Percentiles rank a stretch among this genome's conserved stretches.
Evolutionary conservation across 345 rosid species (phyloP).

Genomic region (Pugionium dolabratum): DNA sequence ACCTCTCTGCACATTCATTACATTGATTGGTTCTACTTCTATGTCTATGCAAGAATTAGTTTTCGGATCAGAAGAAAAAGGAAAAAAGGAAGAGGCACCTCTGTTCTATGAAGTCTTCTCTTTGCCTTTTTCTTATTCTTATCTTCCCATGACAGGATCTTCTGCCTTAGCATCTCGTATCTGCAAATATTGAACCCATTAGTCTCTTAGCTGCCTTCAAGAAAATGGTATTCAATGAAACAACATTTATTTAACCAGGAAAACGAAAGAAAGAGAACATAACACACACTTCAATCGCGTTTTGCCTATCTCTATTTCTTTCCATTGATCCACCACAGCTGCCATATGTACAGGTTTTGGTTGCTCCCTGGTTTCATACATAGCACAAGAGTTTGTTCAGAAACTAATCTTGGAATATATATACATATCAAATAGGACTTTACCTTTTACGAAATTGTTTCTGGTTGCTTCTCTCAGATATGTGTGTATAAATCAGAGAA

Average conservation of each 20-base stretch:
- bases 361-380: slow-evolving; percentile 18
- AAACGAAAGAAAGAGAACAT: background rate
- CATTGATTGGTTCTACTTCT: background rate
- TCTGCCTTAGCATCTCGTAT: slow-evolving; percentile 48
- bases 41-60: slow-evolving; percentile 18
- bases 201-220: slow-evolving; percentile 10
- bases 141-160: slow-evolving; percentile 63
- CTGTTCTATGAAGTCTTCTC: slow-evolving; percentile 48
- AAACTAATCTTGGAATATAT: background rate
- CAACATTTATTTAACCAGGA: background rate
- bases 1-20: slow-evolving; percentile 47
- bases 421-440: background rate
- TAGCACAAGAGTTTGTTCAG: slow-evolving; percentile 16
- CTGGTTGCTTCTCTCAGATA: too few relatives aligned
- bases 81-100: slow-evolving; percentile 48
- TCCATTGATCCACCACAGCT: slow-evolving; percentile 59
- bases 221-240: background rate
- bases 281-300: slow-evolving; percentile 50
- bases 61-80: background rate
- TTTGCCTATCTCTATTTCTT: slow-evolving; percentile 53
- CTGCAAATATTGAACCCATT: slow-evolving; percentile 44
- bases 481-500: background rate
- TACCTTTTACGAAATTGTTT: slow-evolving; percentile 12
- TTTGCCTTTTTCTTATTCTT: slow-evolving; percentile 58
- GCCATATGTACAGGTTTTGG: slow-evolving; percentile 8